phyloP scores from a whole-genome alignment of 2,329 filamentous ascomycete species.

The Fusarium tuaranense region DNA sequence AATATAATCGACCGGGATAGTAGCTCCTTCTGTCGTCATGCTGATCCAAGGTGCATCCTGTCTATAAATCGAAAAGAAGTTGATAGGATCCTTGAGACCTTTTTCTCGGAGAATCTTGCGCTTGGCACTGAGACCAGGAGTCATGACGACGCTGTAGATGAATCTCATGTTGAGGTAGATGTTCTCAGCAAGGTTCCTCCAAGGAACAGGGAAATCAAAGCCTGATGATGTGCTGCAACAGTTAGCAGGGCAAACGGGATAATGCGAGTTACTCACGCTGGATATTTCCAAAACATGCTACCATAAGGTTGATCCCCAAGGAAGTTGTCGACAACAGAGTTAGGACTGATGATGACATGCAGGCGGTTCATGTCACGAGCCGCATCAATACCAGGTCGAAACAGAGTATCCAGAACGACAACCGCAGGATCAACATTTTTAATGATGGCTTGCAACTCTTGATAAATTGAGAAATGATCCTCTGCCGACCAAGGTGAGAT shows the following conservation, averaged over 20 bases:
- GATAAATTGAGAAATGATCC: constrained; percentile 46
- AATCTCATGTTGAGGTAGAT: constrained; percentile 49
- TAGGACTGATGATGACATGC: constrained; percentile 57
- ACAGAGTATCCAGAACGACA: constrained; percentile 49
- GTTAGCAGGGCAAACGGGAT: background rate
- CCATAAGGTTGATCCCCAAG: constrained; percentile 25
- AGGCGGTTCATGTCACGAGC: constrained; percentile 38
- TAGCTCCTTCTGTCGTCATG: constrained; percentile 41
- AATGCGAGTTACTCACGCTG: constrained; percentile 18
- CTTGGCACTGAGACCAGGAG: constrained; percentile 41
- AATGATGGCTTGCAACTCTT: constrained; percentile 42
- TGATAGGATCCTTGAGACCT: constrained; percentile 37
- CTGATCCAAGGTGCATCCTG: constrained; percentile 46
- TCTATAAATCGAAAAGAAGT: constrained; percentile 40
- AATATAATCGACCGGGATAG: constrained; percentile 40
- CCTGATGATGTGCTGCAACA: constrained; percentile 54
- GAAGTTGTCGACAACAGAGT: constrained; percentile 48
- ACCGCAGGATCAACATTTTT: constrained; percentile 48
- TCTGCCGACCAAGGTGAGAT: constrained; percentile 47
- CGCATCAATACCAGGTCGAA: constrained; percentile 44
- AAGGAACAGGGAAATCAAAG: constrained; percentile 59
- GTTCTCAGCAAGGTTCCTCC: constrained; percentile 45
- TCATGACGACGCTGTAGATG: constrained; percentile 44
- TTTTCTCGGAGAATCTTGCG: constrained; percentile 35
- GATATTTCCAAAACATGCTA: constrained; percentile 40